These are phyloP conservation scores for Boletus insuetus DNA, from an alignment of 768 basidiomycete species.

Conservation along the genomic window DNA sequence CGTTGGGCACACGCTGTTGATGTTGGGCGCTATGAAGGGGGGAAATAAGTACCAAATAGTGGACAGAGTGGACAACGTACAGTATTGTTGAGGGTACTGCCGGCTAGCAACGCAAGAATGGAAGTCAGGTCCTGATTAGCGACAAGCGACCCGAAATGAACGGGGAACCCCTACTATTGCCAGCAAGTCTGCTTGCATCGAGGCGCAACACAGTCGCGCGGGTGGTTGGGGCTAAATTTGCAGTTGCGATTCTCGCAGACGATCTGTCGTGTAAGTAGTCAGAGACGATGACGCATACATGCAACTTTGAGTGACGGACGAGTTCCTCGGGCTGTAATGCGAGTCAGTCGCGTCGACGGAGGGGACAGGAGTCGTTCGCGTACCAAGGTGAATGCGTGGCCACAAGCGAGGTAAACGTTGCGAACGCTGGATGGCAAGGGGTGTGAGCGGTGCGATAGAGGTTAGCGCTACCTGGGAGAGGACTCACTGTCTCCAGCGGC, in stretches of 20 bases:
- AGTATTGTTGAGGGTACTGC: constrained; percentile 45
- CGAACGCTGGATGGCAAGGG: constrained; percentile 35
- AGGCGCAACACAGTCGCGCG: constrained; percentile 39
- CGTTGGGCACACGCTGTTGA: constrained; percentile 40
- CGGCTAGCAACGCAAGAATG: constrained; percentile 31
- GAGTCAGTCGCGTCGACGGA: constrained; percentile 3
- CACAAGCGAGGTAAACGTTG: constrained; percentile 47
- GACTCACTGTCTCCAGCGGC: constrained; percentile 53
- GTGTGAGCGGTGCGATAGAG: not conserved
- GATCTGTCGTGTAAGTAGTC: constrained; percentile 36
- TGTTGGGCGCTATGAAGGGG: constrained; percentile 37
- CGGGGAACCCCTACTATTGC: constrained; percentile 41
- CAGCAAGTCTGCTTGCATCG: constrained; percentile 44
- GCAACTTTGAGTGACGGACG: constrained; percentile 13
- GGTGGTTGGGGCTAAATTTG: constrained; percentile 55
- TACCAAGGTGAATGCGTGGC: constrained; percentile 45
- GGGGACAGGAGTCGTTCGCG: constrained; percentile 8
- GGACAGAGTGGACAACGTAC: constrained; percentile 26
- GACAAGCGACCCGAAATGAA: constrained; percentile 8
- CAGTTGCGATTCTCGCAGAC: constrained; percentile 45
- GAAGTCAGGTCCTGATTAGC: constrained; percentile 1
- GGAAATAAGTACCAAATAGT: not conserved
- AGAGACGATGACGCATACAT: constrained; percentile 2
- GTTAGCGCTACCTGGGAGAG: not conserved
- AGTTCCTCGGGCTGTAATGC: constrained; percentile 37